Base-by-base conservation (phyloP, 495 filamentous ascomycete genomes). In the Penicillium macrosclerotiorum region DNA sequence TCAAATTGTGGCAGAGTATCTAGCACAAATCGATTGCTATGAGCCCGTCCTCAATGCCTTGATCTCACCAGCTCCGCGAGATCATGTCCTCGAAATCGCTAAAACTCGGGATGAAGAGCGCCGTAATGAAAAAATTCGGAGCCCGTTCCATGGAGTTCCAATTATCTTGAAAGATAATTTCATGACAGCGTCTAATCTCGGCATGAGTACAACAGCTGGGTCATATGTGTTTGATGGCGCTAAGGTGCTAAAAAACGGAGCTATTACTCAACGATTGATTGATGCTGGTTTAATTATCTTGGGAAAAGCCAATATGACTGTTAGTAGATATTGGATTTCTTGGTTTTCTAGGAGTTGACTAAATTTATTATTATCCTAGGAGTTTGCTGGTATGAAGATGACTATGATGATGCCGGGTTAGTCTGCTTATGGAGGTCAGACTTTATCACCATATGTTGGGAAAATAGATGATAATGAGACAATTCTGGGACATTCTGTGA, bases 11-110 rank as follows among this genome's bases (percentile, higher is more conserved):
- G 51, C 68, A 34, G 57, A 63, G 31, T 80, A 79, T 49, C 56
- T 81, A 11, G 42, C 46, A 2, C 75, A 75, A 45, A 79, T 79
- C 18, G 62, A 70, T 14, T 52, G 45, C 14, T 64, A 79, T 48
- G 69, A 79, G 22, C n/a, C 47, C 66, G 17, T 52, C 48, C 40
- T 55, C 17, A 30, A 46, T 42, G 70, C 63, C 4, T 26, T 73
- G 14, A 72, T 72, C 43, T 62, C 60, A 5, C 42, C 59, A 19
- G 60, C 63, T 7, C 66, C 71, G 0, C 58, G 34, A 37, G 59
- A 64, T 8, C 49, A 59, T 23, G 52, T 72, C 3, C 50, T 69
- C 1, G 27, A 52, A 22, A 47, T 48, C 19, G 57, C 57, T 26
- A 30, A 31, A 14, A 16, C 22, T 26, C 51, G 71, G 12, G 69